Base-by-base conservation (phyloP, 352 stramenopile species). In the Globisporangium orthogonon region DNA sequence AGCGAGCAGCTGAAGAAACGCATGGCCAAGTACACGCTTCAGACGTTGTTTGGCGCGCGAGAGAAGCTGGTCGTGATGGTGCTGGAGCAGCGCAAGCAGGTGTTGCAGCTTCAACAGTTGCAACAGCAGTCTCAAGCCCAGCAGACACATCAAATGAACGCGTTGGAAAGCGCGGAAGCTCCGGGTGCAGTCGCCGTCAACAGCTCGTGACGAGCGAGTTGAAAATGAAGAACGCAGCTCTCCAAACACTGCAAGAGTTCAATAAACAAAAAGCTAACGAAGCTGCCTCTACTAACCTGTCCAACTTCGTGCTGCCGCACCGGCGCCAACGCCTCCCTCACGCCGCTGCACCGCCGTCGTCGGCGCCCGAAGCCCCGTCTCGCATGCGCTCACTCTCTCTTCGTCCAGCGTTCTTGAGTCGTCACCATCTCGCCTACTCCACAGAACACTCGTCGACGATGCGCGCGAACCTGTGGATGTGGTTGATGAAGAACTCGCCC, bases 401-500 rank as follows among this genome's bases (percentile, higher is more conserved):
- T 17, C 37, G 37, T 43, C 37, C 37, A 43, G 37, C 37, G 37
- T 17, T 43, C 37, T 43, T 4, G 37, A 43, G 37, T 43, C 37
- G 11, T 4, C 40, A 4, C 4, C 40, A 17, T 23, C 14, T 7
- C 40, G 40, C 37, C 57, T 83, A 76, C 63, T 62, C 70, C 48
- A 78, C 68, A 52, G 72, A 78, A 69, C 80, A 92, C 57, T 89
- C 80, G 68, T 94, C 83, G 53, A 95, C 84, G 65, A 93, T 87
- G 61, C 86, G 83, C 63, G 84, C 80, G 43, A 93, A 91, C 73
- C 77, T 81, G 62, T 91, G 73, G 70, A 95, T 95, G 76, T 95
- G 83, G 71, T 85, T 90, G 63, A 95, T 73, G 75, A 94, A 95
- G 78, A 91, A 95, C 69, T 93, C 81, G 69, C 83, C 82, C 61